Evolutionary conservation across 192 early-diverging fungal genomes (phyloP), one percentile per base, ranked within the genome.

Genomic region (Chytriomyces sp.): DNA sequence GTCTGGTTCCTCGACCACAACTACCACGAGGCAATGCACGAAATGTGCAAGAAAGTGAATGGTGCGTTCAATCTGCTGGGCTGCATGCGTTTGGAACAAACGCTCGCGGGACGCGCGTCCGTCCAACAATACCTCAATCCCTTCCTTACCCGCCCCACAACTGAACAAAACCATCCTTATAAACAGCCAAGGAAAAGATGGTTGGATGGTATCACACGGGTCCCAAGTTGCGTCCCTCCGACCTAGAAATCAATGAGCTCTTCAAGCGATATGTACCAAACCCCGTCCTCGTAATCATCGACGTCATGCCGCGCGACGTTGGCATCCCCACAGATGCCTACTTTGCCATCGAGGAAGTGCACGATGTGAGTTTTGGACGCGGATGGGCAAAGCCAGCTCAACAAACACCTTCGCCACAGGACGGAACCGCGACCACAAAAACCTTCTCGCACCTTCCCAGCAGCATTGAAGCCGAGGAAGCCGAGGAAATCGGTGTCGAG

Each of bases 31-130:
- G 93, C 94, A 4, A 99, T 99, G 98, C 95, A 96, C 67, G 96
- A 98, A 64, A 99, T 99, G 98, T 99, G 98, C 81, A 96, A 95
- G 80, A 99, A 99, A 86, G 95, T 99, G 30, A 99, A 98, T 81
- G 96, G 93, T 89, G 88, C 79, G 82, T 49, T n/a, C n/a, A n/a
- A n/a, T n/a, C n/a, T n/a, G n/a, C n/a, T n/a, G n/a, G n/a, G n/a
- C n/a, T n/a, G n/a, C n/a, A n/a, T n/a, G n/a, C n/a, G n/a, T n/a
- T n/a, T n/a, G n/a, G n/a, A n/a, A n/a, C n/a, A n/a, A n/a, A n/a
- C n/a, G n/a, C n/a, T n/a, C n/a, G n/a, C n/a, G n/a, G n/a, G n/a
- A n/a, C n/a, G n/a, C n/a, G n/a, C n/a, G n/a, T n/a, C n/a, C n/a
- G n/a, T n/a, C n/a, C n/a, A n/a, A n/a, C n/a, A 7, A 30, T 41